A percentile compares a stretch with the other conserved stretches of the same genome.
Conservation (phyloP, 2,329 filamentous ascomycete species). For the Scytalidium sp. region DNA sequence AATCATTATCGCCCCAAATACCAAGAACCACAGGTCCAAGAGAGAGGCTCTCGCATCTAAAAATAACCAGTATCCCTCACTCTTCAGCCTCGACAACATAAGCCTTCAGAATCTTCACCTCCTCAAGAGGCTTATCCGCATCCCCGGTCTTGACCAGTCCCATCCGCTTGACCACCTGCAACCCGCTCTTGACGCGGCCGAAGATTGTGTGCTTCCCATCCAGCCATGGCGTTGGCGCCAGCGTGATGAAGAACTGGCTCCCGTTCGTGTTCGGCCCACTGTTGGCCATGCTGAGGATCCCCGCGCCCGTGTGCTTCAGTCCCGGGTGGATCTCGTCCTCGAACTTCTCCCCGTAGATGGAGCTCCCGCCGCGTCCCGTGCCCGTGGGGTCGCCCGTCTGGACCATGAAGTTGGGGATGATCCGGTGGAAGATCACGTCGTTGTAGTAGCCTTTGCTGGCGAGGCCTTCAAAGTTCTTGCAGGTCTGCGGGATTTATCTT, state of each 20-base stretch:
- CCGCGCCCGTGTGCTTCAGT: slow-evolving; percentile 89
- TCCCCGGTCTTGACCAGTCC: slow-evolving; percentile 79
- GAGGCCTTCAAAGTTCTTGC: slow-evolving; percentile 83
- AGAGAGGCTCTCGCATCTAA: too few relatives aligned
- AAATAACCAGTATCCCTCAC: slow-evolving; percentile 5
- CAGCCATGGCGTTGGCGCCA: slow-evolving; percentile 92
- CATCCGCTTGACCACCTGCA: slow-evolving; percentile 83
- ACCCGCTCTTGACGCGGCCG: slow-evolving; percentile 79
- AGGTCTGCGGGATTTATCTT: slow-evolving; percentile 50
- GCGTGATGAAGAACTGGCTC: slow-evolving; percentile 92
- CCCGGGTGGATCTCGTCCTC: slow-evolving; percentile 80
- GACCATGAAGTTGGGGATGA: slow-evolving; percentile 96
- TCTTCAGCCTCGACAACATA: slow-evolving; percentile 61
- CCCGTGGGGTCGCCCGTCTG: slow-evolving; percentile 94
- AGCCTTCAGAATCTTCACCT: slow-evolving; percentile 76
- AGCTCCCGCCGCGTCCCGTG: slow-evolving; percentile 82
- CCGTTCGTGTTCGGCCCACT: slow-evolving; percentile 90
- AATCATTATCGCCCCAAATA: too few relatives aligned
- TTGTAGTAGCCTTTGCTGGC: slow-evolving; percentile 85
- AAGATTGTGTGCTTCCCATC: slow-evolving; percentile 98
- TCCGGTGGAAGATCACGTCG: slow-evolving; percentile 81
- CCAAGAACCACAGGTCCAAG: too few relatives aligned
- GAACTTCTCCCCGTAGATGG: slow-evolving; percentile 92
- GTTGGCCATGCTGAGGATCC: slow-evolving; percentile 96
- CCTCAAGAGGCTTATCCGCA: slow-evolving; percentile 78